Evolutionary conservation across 768 basidiomycete species (phyloP), one percentile per base, ranked within the genome.

Genomic region (Leccinum arenicola): DNA sequence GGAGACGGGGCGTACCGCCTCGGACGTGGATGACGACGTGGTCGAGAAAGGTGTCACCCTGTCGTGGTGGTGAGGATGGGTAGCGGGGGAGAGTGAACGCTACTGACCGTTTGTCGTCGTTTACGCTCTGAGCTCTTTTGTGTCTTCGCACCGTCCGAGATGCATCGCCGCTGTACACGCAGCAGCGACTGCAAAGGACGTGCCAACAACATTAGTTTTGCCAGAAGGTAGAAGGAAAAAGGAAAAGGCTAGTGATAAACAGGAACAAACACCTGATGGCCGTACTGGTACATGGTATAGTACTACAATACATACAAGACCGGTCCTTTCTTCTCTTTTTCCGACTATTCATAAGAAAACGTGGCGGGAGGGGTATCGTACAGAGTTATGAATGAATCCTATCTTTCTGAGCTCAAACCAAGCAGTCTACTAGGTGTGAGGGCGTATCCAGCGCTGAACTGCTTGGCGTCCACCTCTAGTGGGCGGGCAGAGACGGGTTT

Each of bases 21-120:
- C 88, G 82, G 21, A 94, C 78, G 50, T 85, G 87, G n/a, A 95
- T 79, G 48, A 93, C 77, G 55, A 91, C 77, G 71, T 92, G 84
- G 75, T 96, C 94, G 3, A 95, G 78, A 66, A 95, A 97, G 0
- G 82, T 77, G 67, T 88, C 85, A 5, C 88, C 89, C 88, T 93
- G 59, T 45, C 43, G 19, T 0, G 54, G 49, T 55, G 56, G 64
- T 60, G 47, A 61, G 61, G 31, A 8, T 27, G 45, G 48, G 19
- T 23, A 38, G n/a, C 15, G 5, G 49, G 40, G 3, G 35, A 50
- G 15, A 1, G 27, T 10, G 17, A n/a, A 29, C 15, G 12, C 63
- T 0, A 11, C 87, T 64, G 54, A 90, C 89, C 50, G 80, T 78
- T 72, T 91, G 89, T 61, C 82, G 80, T 57, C 89, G 80, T 70